Evolutionary conservation across 106 monocot species (phyloP).

Genomic region (Triglochin maritima): DNA sequence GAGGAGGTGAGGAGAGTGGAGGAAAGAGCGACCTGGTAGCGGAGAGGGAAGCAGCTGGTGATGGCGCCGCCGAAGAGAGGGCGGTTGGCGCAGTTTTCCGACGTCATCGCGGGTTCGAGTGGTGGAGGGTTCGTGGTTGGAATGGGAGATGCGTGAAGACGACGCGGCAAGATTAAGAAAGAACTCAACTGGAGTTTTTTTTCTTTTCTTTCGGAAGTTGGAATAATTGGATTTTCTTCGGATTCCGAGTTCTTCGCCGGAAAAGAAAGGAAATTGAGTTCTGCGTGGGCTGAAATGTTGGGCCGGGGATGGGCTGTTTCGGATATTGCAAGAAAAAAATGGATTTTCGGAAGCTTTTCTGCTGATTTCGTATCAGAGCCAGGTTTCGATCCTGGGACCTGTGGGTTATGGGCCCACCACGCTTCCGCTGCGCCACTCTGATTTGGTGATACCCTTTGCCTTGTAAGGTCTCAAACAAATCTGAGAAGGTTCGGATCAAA

Average conservation of each 20-base stretch:
- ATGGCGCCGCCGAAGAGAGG: constrained; percentile 81
- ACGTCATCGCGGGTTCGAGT: constrained; percentile 18
- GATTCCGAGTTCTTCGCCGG: no score
- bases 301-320: no score
- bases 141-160: not conserved
- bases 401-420: constrained; percentile 99
- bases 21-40: constrained; percentile 46
- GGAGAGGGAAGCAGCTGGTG: constrained; percentile 50
- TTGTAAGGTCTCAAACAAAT: no score
- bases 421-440: constrained; percentile 99
- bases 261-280: no score
- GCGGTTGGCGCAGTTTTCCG: constrained; percentile 28
- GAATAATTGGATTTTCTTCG: no score
- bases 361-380: constrained; percentile 61
- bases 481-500: no score
- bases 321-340: no score
- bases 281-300: no score
- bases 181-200: no score
- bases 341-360: no score
- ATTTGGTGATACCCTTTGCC: constrained; percentile 4
- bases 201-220: no score
- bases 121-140: not conserved
- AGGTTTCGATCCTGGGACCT: constrained; percentile 99
- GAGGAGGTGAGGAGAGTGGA: not conserved
- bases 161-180: not conserved